phyloP scores from a whole-genome alignment of 345 rosid genomes.

The Dipteronia dyeriana region DNA sequence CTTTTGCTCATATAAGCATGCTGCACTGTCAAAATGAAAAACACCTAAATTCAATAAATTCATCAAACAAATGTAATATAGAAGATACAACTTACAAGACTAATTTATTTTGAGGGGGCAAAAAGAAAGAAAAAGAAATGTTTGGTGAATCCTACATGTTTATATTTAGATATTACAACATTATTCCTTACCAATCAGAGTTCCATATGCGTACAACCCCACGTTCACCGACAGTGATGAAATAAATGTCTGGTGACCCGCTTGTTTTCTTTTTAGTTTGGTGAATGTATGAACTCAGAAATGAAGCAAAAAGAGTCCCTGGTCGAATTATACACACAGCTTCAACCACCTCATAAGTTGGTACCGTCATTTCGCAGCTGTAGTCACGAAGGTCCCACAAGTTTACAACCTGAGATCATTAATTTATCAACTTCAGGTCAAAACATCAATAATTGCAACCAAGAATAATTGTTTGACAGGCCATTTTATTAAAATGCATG shows the following conservation, averaged over 20 bases:
- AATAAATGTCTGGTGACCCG: slow-evolving; percentile 45
- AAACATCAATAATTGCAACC: slow-evolving; percentile 10
- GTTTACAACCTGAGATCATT: slow-evolving; percentile 74
- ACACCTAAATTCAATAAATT: slow-evolving; percentile 17
- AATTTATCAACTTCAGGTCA: slow-evolving; percentile 10
- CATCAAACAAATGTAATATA: slow-evolving; percentile 12
- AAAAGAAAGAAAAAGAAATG: neutral
- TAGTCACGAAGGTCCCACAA: slow-evolving; percentile 86
- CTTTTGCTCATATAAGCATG: slow-evolving; percentile 76
- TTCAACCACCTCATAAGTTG: slow-evolving; percentile 83
- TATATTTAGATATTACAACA: neutral
- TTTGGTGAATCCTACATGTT: neutral
- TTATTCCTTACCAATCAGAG: slow-evolving; percentile 65
- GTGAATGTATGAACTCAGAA: slow-evolving; percentile 43
- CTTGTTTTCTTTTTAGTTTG: slow-evolving; percentile 42
- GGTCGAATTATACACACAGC: slow-evolving; percentile 58
- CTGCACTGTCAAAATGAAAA: slow-evolving; percentile 64
- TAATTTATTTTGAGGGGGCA: neutral
- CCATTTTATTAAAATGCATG: slow-evolving; percentile 7
- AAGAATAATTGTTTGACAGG: neutral
- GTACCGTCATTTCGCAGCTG: slow-evolving; percentile 72
- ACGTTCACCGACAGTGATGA: slow-evolving; percentile 85
- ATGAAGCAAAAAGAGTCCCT: slow-evolving; percentile 52
- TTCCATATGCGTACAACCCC: slow-evolving; percentile 84
- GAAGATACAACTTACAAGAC: neutral